Evolutionary conservation across 2,329 filamentous ascomycete species (phyloP).

Genomic region (Aspergillus niger): DNA sequence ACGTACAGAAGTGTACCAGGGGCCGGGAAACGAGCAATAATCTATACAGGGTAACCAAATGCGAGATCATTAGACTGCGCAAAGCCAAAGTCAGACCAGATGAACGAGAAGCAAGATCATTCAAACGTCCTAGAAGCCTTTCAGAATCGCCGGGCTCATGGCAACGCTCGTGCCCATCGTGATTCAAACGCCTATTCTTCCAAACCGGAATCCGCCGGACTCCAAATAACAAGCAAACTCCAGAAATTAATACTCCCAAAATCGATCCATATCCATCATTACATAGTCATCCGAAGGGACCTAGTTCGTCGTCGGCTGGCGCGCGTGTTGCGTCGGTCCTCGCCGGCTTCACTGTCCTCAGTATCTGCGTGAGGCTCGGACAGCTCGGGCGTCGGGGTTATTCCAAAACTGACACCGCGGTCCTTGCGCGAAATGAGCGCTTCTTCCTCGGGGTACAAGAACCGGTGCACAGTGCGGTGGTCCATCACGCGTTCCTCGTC

Average conservation of each 20-base stretch:
- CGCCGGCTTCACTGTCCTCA: slow-evolving; percentile 38
- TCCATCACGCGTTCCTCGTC: slow-evolving; percentile 71
- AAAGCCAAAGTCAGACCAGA: background rate
- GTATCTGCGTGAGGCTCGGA: slow-evolving; percentile 43
- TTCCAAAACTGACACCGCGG: slow-evolving; percentile 39
- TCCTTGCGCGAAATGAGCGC: slow-evolving; percentile 38
- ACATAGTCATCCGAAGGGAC: slow-evolving; percentile 41
- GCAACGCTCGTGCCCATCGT: background rate
- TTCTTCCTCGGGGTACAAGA: slow-evolving; percentile 73
- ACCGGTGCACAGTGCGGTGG: slow-evolving; percentile 84
- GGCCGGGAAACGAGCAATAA: background rate
- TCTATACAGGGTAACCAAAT: background rate
- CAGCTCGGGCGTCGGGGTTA: slow-evolving; percentile 41
- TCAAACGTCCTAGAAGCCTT: background rate
- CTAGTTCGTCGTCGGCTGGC: slow-evolving; percentile 36
- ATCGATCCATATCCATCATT: slow-evolving; percentile 18
- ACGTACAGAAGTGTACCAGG: slow-evolving; percentile 4
- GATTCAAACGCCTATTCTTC: background rate
- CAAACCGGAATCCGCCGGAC: slow-evolving; percentile 1
- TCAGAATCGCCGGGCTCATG: background rate
- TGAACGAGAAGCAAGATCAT: background rate
- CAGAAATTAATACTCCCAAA: slow-evolving; percentile 6
- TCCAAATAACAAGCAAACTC: slow-evolving; percentile 16
- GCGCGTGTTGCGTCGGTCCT: slow-evolving; percentile 39
- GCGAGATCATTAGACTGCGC: background rate